phyloP scores from a whole-genome alignment of 169 alveolate species.

The Eimeria tenella region DNA sequence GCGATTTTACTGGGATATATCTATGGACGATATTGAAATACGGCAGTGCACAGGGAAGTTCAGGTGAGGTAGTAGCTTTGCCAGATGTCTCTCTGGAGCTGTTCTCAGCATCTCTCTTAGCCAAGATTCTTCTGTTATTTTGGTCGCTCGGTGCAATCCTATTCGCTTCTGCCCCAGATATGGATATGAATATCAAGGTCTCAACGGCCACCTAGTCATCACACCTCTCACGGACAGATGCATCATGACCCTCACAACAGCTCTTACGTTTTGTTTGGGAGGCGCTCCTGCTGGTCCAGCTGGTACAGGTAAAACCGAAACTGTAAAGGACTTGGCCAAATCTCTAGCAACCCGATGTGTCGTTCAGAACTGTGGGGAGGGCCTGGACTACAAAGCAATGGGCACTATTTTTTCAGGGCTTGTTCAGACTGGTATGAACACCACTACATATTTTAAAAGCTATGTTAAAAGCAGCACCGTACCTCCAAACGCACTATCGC shows the following conservation, averaged over 20 bases:
- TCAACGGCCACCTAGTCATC: constrained; percentile 95
- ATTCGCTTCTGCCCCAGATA: constrained; percentile 88
- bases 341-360: constrained; percentile 96
- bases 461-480: not conserved
- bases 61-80: constrained; percentile 43
- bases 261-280: constrained; percentile 95
- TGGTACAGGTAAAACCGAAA: constrained; percentile 97
- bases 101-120: constrained; percentile 80
- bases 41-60: constrained; percentile 93
- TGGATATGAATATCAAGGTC: constrained; percentile 97
- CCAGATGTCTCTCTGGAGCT: not conserved
- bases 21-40: constrained; percentile 91
- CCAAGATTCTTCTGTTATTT: constrained; percentile 83
- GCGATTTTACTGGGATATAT: constrained; percentile 95
- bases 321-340: constrained; percentile 97
- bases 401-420: constrained; percentile 97
- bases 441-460: not conserved
- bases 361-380: constrained; percentile 97
- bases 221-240: constrained; percentile 98
- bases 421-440: constrained; percentile 78
- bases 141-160: constrained; percentile 80
- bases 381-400: constrained; percentile 93
- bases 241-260: constrained; percentile 95
- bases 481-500: too few relatives aligned
- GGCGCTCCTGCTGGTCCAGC: constrained; percentile 98